Conservation (phyloP, 768 basidiomycete genomes). For the Boletales sp. region DNA sequence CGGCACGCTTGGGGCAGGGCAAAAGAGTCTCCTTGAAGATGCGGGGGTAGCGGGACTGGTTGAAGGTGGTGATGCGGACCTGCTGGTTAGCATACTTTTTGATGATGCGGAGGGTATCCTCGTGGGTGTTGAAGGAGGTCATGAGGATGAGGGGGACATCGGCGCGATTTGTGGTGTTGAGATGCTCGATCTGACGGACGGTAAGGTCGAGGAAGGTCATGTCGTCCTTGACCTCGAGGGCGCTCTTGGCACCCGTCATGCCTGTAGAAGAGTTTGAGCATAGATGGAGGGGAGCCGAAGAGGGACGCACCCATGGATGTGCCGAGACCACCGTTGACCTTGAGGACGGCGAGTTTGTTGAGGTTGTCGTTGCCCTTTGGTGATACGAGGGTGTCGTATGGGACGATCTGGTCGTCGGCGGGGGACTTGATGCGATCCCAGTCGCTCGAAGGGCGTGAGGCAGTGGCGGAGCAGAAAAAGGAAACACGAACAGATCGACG, state of each 20-base stretch:
- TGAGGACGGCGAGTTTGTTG: constrained; percentile 71
- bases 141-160: constrained; percentile 79
- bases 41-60: constrained; percentile 73
- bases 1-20: constrained; percentile 54
- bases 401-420: constrained; percentile 57
- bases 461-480: constrained; percentile 7
- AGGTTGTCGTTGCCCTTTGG: constrained; percentile 48
- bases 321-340: constrained; percentile 75
- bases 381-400: constrained; percentile 50
- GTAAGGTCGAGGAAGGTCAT: constrained; percentile 68
- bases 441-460: constrained; percentile 23
- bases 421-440: constrained; percentile 58
- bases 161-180: constrained; percentile 56
- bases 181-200: constrained; percentile 65
- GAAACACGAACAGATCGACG: constrained; percentile 59
- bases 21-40: constrained; percentile 67
- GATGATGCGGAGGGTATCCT: constrained; percentile 73
- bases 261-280: constrained; percentile 27
- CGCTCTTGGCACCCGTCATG: constrained; percentile 63
- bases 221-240: constrained; percentile 72
- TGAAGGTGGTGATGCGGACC: constrained; percentile 67
- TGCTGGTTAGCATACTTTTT: constrained; percentile 81
- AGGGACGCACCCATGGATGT: constrained; percentile 52
- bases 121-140: constrained; percentile 82
- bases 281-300: background rate